These are phyloP conservation scores for Aspergillus hortae DNA, from an alignment of 2,329 filamentous ascomycete genomes.

Conservation along the genomic window DNA sequence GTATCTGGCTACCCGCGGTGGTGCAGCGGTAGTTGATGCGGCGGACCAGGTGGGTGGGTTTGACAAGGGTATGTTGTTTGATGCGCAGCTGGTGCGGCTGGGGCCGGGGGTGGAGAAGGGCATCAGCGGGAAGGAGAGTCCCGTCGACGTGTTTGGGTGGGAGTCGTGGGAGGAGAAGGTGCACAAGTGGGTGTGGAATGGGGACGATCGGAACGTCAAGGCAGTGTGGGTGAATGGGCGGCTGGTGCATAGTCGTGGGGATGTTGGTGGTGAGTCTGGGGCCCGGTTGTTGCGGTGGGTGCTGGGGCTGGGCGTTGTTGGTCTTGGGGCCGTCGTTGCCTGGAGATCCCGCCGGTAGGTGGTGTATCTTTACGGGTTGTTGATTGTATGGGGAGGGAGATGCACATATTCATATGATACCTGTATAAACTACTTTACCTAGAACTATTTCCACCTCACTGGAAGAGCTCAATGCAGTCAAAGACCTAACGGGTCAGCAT, in stretches of 20 bases:
- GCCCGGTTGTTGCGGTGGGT: background rate
- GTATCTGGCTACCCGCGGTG: slow-evolving; percentile 83
- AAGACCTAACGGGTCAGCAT: slow-evolving; percentile 19
- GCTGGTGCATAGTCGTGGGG: slow-evolving; percentile 60
- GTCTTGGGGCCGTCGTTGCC: slow-evolving; percentile 3
- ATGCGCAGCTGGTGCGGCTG: slow-evolving; percentile 78
- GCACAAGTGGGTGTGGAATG: slow-evolving; percentile 92
- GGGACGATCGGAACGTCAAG: slow-evolving; percentile 86
- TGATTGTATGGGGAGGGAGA: background rate
- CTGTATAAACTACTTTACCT: background rate
- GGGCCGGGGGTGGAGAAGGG: slow-evolving; percentile 30
- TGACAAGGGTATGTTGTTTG: slow-evolving; percentile 82
- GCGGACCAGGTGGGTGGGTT: slow-evolving; percentile 72
- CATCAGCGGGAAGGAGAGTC: slow-evolving; percentile 51
- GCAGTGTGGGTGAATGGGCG: slow-evolving; percentile 86
- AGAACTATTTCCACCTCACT: slow-evolving; percentile 9
- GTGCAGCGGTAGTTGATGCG: slow-evolving; percentile 76
- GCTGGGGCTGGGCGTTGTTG: slow-evolving; percentile 3
- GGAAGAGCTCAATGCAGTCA: slow-evolving; percentile 30
- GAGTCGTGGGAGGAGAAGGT: slow-evolving; percentile 83
- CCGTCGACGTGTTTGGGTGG: slow-evolving; percentile 87
- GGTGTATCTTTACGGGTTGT: background rate
- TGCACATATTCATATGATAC: background rate
- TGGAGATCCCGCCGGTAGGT: background rate
- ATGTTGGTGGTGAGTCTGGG: background rate